Evolutionary conservation across 257 asterid genomes (phyloP).

Genomic region (Asclepias syriaca): DNA sequence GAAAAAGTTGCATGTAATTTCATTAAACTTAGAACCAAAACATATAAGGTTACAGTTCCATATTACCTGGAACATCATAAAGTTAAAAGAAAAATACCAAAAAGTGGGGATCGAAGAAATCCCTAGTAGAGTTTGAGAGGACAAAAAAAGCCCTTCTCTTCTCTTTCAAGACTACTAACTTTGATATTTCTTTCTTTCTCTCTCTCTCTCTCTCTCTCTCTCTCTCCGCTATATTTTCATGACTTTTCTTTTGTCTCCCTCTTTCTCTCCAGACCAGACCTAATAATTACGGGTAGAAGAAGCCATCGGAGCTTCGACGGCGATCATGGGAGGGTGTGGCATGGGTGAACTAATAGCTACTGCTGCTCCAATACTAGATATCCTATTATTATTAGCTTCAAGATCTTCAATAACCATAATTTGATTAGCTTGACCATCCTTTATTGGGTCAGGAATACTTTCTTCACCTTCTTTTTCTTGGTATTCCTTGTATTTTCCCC

Average conservation of each 20-base stretch:
- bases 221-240: neutral
- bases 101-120: neutral
- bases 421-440: conserved; percentile 23
- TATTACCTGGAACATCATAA: conserved; percentile 9
- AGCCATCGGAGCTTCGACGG: conserved; percentile 45
- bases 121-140: conserved; percentile 10
- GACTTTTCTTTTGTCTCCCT: neutral
- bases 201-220: neutral
- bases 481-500: conserved; percentile 59
- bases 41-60: conserved; percentile 26
- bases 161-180: neutral
- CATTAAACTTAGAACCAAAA: conserved; percentile 22
- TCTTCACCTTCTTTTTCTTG: conserved; percentile 37
- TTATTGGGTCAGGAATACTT: conserved; percentile 40
- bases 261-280: neutral
- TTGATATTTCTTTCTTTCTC: neutral
- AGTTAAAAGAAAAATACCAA: neutral
- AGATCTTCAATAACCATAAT: conserved; percentile 35
- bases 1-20: conserved; percentile 8
- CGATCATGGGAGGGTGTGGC: conserved; percentile 57
- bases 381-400: conserved; percentile 47
- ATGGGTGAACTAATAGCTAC: conserved; percentile 38
- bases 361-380: conserved; percentile 19
- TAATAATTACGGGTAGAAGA: conserved; percentile 5
- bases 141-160: conserved; percentile 28